Conservation (phyloP, 2,329 filamentous ascomycete species). For the Epicoccum sorghinum region DNA sequence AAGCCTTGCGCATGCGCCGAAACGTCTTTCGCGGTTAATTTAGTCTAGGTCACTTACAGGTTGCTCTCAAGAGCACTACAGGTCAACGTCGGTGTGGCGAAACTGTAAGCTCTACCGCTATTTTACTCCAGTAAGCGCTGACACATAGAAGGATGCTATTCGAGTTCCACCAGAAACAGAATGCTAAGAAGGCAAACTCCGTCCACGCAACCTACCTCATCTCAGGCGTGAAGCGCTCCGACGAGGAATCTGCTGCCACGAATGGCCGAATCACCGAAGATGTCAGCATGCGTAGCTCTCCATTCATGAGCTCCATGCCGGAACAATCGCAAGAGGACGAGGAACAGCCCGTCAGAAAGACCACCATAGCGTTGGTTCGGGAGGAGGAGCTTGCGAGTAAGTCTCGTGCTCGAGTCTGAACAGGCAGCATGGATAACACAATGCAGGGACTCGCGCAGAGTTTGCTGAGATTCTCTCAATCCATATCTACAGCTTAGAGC, state of each 20-base stretch:
- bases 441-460: conserved; percentile 66
- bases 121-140: conserved; percentile 9
- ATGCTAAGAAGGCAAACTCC: conserved; percentile 71
- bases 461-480: conserved; percentile 79
- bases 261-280: conserved; percentile 64
- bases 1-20: conserved; percentile 35
- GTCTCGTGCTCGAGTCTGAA: conserved; percentile 16
- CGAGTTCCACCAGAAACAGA: conserved; percentile 82
- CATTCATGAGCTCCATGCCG: conserved; percentile 70
- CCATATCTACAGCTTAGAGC: conserved; percentile 85
- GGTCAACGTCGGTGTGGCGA: conserved; percentile 84
- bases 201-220: conserved; percentile 94
- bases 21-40: not conserved
- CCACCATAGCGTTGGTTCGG: conserved; percentile 69
- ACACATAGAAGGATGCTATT: conserved; percentile 72
- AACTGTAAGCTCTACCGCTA: conserved; percentile 67
- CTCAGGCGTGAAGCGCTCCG: conserved; percentile 66
- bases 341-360: conserved; percentile 57
- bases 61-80: conserved; percentile 81
- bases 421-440: conserved; percentile 19
- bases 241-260: conserved; percentile 45
- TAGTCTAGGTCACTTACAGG: conserved; percentile 79
- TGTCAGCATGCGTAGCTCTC: conserved; percentile 69
- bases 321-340: conserved; percentile 48
- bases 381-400: conserved; percentile 76